Conservation (phyloP, 768 basidiomycete genomes). For the Xerocomellus amylosporus region DNA sequence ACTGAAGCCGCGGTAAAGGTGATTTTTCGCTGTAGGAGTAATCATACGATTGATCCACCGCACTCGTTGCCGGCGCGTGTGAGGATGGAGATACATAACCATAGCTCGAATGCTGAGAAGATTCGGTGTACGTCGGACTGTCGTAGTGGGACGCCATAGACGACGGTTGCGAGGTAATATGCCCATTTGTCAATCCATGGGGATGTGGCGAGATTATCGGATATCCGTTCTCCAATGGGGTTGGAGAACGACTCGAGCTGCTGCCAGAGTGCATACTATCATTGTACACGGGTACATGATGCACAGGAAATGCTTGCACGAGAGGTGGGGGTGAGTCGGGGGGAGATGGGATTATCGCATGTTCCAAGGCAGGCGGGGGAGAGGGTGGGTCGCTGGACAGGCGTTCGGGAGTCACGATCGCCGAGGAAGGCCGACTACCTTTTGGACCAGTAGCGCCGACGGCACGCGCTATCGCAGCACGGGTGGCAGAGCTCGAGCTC, state of each 20-base stretch:
- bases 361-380: constrained; percentile 46
- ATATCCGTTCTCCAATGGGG: constrained; percentile 45
- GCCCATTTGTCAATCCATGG: constrained; percentile 38
- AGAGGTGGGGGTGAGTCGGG: constrained; percentile 58
- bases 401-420: constrained; percentile 27
- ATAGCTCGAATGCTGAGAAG: constrained; percentile 33
- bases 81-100: constrained; percentile 27
- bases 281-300: constrained; percentile 22
- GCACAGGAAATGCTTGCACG: constrained; percentile 39
- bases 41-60: constrained; percentile 29
- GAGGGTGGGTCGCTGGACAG: constrained; percentile 25
- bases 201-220: constrained; percentile 35
- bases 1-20: constrained; percentile 29
- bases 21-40: constrained; percentile 34
- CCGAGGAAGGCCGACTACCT: constrained; percentile 25
- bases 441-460: constrained; percentile 27
- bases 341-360: constrained; percentile 39
- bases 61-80: constrained; percentile 20
- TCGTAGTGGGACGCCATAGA: constrained; percentile 32
- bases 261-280: constrained; percentile 33
- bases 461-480: constrained; percentile 54
- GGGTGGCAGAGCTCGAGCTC: constrained; percentile 51
- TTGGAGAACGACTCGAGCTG: constrained; percentile 43
- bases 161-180: constrained; percentile 29
- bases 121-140: constrained; percentile 30